Evolutionary conservation across 768 basidiomycete genomes (phyloP), one percentile per base, ranked within the genome.

Genomic region (Glaciozyma martinii): DNA sequence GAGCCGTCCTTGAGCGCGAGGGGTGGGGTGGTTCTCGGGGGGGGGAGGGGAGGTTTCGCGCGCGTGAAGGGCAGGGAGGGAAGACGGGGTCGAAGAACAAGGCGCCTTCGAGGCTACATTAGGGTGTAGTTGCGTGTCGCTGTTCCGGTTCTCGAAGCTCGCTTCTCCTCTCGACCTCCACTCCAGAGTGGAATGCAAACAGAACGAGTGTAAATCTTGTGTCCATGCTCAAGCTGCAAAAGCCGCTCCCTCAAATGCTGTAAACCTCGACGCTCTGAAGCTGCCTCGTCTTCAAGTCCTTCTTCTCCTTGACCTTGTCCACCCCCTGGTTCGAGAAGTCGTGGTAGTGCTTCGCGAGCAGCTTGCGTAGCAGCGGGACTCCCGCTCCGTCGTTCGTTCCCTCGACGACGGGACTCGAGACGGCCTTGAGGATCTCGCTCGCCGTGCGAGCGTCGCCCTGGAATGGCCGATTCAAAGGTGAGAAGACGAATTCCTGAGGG

Each of bases 391-490:
- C n/a, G 12, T 3, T 12, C 46, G 21, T 10, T 18, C 10, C 21
- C n/a, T 47, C 46, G 7, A 18, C 3, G 7, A 47, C 21, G 7
- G n/a, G 46, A 8, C 21, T 47, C 7, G 21, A 47, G 21, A 23
- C 46, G n/a, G 21, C 46, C 19, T 47, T 25, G n/a, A 63, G 40
- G 50, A 88, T 80, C 61, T 84, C 82, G 42, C 80, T 75, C 0
- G 85, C 86, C 27, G 75, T 81, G 50, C 84, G 82, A 18, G 79
- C 78, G 71, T 87, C 84, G 13, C 79, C 78, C 8, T 84, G 82
- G 77, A 88, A 85, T 0, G 87, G 86, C 75, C 86, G 83, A 75
- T 88, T 88, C 75, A 80, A 78, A 42, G 78, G 60, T 56, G 76
- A 82, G 77, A 84, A 85, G 70, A 86, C 74, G 74, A 80, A 85